phyloP scores from a whole-genome alignment of 176 grass and related monocot species.

The Triticum monococcum region DNA sequence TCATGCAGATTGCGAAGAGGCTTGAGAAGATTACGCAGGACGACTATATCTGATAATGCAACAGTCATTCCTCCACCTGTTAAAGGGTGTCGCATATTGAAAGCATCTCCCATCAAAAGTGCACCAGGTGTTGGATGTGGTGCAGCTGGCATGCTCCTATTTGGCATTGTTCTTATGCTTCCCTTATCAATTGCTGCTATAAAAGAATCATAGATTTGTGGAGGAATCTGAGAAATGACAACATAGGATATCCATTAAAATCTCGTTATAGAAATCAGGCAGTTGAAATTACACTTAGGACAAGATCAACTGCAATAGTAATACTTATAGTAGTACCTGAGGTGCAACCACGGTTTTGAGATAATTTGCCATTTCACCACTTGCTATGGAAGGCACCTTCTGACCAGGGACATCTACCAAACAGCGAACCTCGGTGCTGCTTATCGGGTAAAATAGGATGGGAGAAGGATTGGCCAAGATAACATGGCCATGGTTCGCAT shows the following conservation, averaged over 20 bases:
- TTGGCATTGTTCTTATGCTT: constrained; percentile 94
- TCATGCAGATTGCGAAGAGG: constrained; percentile 86
- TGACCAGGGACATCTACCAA: constrained; percentile 96
- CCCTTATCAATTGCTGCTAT: constrained; percentile 81
- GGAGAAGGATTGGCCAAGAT: constrained; percentile 98
- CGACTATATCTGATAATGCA: constrained; percentile 91
- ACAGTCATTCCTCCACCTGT: constrained; percentile 99
- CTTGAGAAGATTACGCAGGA: constrained; percentile 82
- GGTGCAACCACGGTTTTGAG: constrained; percentile 90
- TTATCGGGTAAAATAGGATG: constrained; percentile 96
- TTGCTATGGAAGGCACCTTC: constrained; percentile 93
- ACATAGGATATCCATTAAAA: background rate
- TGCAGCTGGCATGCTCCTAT: constrained; percentile 89
- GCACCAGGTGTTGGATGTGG: constrained; percentile 91
- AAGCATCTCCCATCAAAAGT: constrained; percentile 96
- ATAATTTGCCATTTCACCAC: constrained; percentile 93
- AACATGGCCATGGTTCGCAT: constrained; percentile 90
- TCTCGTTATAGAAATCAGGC: background rate
- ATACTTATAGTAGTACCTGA: constrained; percentile 53
- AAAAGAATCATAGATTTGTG: constrained; percentile 73
- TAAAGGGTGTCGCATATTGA: constrained; percentile 98
- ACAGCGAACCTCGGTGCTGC: constrained; percentile 90
- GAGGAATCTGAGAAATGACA: constrained; percentile 55
- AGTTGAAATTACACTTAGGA: background rate
- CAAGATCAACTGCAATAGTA: background rate